Evolutionary conservation across 176 grass and related monocot species (phyloP).

Genomic region (Triticum urartu): DNA sequence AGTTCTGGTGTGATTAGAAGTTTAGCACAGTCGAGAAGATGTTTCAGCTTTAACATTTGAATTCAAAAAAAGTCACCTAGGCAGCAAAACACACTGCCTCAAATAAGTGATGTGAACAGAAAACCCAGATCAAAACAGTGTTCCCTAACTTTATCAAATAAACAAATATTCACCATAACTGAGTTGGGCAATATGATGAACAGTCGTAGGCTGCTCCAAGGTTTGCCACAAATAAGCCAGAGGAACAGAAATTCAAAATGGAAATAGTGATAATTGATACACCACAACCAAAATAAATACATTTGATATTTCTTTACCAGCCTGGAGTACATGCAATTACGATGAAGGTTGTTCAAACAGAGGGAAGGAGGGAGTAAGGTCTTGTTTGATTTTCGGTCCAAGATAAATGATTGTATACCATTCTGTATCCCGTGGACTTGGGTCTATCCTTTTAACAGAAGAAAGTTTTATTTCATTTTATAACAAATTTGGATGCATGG

Average conservation of each 20-base stretch:
- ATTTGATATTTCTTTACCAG: not conserved
- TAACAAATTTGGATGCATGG: not conserved
- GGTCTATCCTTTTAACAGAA: not conserved
- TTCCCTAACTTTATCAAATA: not conserved
- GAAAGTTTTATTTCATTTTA: not conserved
- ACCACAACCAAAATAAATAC: not conserved
- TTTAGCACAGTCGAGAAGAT: not conserved
- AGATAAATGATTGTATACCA: not conserved
- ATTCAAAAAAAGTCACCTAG: conserved; percentile 2
- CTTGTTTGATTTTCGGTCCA: not conserved
- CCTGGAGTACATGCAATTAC: not conserved
- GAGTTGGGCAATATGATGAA: not conserved
- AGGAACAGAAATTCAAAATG: conserved; percentile 7
- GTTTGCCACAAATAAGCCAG: conserved; percentile 14
- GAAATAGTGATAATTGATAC: not conserved
- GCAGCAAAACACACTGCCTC: conserved; percentile 15
- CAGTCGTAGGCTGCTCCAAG: not conserved
- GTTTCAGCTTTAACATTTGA: conserved; percentile 1
- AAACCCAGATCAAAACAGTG: not conserved
- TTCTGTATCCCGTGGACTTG: not conserved
- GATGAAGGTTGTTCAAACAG: not conserved
- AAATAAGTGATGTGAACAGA: not conserved
- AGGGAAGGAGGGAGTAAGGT: not conserved
- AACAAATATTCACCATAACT: not conserved
- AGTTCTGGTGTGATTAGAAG: not conserved